phyloP scores from a whole-genome alignment of 768 basidiomycete genomes.

The Hygrophoropsis aurantiaca region DNA sequence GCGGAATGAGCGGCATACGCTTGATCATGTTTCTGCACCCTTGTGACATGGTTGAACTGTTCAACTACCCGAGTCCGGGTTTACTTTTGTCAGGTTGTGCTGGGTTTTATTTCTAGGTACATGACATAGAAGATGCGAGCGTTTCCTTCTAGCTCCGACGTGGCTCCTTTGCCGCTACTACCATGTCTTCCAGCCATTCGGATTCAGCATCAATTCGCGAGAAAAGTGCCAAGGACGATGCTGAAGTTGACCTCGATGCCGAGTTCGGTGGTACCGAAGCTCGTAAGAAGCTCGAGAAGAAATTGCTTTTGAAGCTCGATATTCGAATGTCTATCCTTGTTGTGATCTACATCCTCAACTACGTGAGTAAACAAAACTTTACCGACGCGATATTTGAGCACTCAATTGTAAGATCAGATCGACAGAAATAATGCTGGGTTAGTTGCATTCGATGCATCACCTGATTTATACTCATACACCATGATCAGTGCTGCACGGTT shows the following conservation, averaged over 20 bases:
- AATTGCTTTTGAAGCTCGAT: constrained; percentile 56
- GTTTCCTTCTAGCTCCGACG: too few species aligned
- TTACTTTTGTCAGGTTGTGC: too few species aligned
- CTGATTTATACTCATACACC: neutral
- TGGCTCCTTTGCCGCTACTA: neutral
- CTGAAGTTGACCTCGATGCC: constrained; percentile 27
- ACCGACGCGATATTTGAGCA: neutral
- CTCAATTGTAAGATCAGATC: constrained; percentile 37
- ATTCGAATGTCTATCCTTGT: constrained; percentile 54
- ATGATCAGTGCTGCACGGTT: constrained; percentile 60
- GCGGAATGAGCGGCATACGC: too few species aligned
- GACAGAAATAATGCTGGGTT: constrained; percentile 73
- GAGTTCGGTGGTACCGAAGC: constrained; percentile 50
- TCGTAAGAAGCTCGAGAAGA: constrained; percentile 49
- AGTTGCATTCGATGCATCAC: constrained; percentile 11
- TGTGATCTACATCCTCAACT: constrained; percentile 38
- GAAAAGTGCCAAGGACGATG: constrained; percentile 6
- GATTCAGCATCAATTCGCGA: constrained; percentile 3
- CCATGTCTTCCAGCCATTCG: constrained; percentile 12
- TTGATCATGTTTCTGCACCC: too few species aligned
- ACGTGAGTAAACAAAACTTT: constrained; percentile 15
- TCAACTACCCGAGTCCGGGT: too few species aligned
- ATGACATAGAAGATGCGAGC: too few species aligned
- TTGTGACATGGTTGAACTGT: too few species aligned
- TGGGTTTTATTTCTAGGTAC: too few species aligned